Evolutionary conservation across 176 grass and related monocot species (phyloP), one percentile per base, ranked within the genome.

Genomic region (Oryza rufipogon): DNA sequence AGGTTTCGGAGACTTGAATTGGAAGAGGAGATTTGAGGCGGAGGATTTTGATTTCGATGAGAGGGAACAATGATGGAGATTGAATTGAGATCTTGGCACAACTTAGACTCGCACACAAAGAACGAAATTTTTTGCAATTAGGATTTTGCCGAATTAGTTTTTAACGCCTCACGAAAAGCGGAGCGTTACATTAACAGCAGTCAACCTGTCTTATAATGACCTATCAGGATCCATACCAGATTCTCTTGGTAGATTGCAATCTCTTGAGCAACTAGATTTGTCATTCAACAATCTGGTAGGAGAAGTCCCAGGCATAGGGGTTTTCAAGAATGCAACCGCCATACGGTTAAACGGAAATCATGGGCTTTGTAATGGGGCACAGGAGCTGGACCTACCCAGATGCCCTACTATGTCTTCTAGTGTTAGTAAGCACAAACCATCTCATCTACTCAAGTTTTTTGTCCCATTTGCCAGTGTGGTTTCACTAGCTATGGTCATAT

Each of bases 221-320:
- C 12, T 82, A 42, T 14, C 15, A 46, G 80, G 80, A 16, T 46
- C 38, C 5, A 73, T 82, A 63, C 80, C 52, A 4, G 5, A 11
- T 0, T 82, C 80, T 63, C 38, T 82, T 46, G 80, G 79, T 38
- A 58, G 41, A n/a, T 32, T 56, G 25, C 20, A 60, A 19, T 49
- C 42, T 58, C 67, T 81, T 81, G 67, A 71, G 49, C 33, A 71
- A 25, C 67, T 81, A 23, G 79, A 81, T 60, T 81, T 81, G 4
- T 81, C 79, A 38, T 81, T 81, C 14, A 81, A 81, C 69, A 20
- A 71, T 41, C 67, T 81, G 17, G 33, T 60, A 32, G 67, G 80
- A 1, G 52, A 73, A 68, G 68, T 45, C 36, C 80, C 69, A 30
- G 20, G 9, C 3, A 72, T 64, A 4, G 80, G 80, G 8, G 72